These are phyloP conservation scores for Fallopia convolvulus DNA, from an alignment of 148 eudicot genomes.

Conservation along the genomic window DNA sequence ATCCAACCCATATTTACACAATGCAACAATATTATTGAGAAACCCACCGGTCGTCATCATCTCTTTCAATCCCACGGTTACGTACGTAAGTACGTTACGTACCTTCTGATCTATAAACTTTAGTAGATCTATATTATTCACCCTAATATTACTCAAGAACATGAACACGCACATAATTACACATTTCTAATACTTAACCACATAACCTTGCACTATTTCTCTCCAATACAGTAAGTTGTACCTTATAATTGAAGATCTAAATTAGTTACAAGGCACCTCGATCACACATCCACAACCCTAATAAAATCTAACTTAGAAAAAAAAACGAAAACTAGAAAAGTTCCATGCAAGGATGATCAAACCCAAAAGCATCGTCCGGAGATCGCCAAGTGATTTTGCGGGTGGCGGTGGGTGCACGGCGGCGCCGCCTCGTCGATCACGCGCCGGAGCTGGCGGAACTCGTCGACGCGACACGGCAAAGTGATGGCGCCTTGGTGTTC, in stretches of 20 bases:
- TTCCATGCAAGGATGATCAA: not conserved
- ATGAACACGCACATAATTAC: too few relatives aligned
- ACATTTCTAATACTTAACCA: too few relatives aligned
- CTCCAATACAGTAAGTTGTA: too few relatives aligned
- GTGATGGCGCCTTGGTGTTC: constrained; percentile 4
- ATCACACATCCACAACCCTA: not conserved
- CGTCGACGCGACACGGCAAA: not conserved
- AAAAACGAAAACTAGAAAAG: not conserved
- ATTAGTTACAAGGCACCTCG: not conserved
- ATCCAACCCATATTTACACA: not conserved
- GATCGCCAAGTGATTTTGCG: not conserved
- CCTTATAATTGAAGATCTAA: not conserved
- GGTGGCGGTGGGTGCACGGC: not conserved
- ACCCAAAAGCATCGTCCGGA: constrained; percentile 1
- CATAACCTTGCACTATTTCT: too few relatives aligned
- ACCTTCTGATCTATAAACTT: too few relatives aligned
- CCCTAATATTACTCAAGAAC: too few relatives aligned
- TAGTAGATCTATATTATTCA: too few relatives aligned
- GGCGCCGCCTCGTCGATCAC: not conserved
- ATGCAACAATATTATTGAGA: too few relatives aligned
- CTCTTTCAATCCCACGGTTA: too few relatives aligned
- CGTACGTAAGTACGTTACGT: too few relatives aligned
- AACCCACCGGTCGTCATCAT: too few relatives aligned
- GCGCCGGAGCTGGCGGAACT: not conserved
- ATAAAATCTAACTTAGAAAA: too few relatives aligned